Evolutionary conservation across 495 filamentous ascomycete species (phyloP), one percentile per base, ranked within the genome.

Genomic region (Schizothecium vesticola): DNA sequence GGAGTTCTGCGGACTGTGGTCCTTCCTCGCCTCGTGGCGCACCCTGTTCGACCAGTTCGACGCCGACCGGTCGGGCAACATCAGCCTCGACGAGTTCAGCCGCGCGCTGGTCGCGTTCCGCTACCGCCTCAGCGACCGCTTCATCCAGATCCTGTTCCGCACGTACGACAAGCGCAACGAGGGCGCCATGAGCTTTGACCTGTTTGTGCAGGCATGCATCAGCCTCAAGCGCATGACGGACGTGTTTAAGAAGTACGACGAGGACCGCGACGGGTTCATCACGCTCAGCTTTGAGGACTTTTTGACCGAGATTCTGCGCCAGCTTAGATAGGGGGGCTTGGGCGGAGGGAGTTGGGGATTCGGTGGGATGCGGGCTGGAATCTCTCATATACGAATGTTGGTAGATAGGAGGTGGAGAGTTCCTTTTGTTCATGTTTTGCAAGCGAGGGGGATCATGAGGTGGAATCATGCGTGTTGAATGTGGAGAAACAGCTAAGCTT

Each of bases 171-270:
- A 88, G 79, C 78, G 84, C 59, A 77, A 78, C 56, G 85, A 87
- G 68, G 82, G 82, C 63, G 90, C 88, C 56, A 93, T 99, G 85
- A 92, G 90, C 79, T 98, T 99, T 74, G 95, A 99, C 84, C 80
- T 99, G 61, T 99, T 98, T 77, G 95, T 99, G 70, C 95, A 99
- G 83, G 93, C 92, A 29, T 98, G 95, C 77, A 99, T 99, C 74
- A 90, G 87, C 75, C 82, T 99, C 72, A 96, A 97, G 86, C 85
- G 96, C 68, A 97, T 99, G 94, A 99, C 95, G 69, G 95, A 99
- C 78, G 94, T 97, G 22, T 99, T 99, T 78, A 99, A 99, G 88
- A 92, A 91, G 76, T 99, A 98, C 79, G 95, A 99, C 70, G 91
- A 96, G 68, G 95, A 99, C 79, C 87, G 95, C 31, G 95, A 98